Evolutionary conservation across 1,284 basidiomycete genomes (phyloP).

Genomic region (Hypsizygus ulmarius): DNA sequence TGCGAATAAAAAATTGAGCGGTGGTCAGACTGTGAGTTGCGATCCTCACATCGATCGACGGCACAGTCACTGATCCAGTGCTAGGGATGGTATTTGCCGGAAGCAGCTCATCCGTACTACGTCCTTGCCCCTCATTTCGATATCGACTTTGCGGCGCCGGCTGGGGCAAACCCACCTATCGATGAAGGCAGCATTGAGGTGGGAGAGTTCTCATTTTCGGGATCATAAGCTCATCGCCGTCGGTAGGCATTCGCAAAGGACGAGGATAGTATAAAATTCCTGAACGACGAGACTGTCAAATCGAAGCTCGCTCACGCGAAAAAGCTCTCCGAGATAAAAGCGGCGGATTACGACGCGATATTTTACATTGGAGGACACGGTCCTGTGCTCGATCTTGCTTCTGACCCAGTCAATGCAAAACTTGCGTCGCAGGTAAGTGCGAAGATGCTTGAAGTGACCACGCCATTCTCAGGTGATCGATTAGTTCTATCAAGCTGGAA

Average conservation of each 20-base stretch:
- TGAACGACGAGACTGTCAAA: constrained; percentile 57
- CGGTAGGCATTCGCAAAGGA: constrained; percentile 57
- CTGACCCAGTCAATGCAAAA: constrained; percentile 55
- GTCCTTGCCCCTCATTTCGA: constrained; percentile 53
- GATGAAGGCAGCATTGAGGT: constrained; percentile 61
- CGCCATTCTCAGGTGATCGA: neutral
- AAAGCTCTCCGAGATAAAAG: constrained; percentile 36
- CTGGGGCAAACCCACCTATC: constrained; percentile 71
- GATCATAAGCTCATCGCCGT: neutral
- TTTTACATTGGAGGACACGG: constrained; percentile 81
- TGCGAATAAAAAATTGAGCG: constrained; percentile 58
- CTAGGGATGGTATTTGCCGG: constrained; percentile 69
- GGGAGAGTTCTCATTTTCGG: constrained; percentile 9
- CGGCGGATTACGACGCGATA: constrained; percentile 65
- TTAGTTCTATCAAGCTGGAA: constrained; percentile 59
- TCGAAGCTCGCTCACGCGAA: constrained; percentile 45
- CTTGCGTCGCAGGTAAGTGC: constrained; percentile 52
- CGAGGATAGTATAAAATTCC: constrained; percentile 60
- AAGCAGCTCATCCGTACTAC: constrained; percentile 83
- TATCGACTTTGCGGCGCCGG: constrained; percentile 72
- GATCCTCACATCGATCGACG: constrained; percentile 19
- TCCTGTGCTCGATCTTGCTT: constrained; percentile 66
- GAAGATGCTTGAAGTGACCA: neutral
- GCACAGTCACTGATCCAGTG: constrained; percentile 5
- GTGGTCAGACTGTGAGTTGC: constrained; percentile 47